phyloP scores from a whole-genome alignment of 495 filamentous ascomycete species.

The Parachaetomium inaequale region DNA sequence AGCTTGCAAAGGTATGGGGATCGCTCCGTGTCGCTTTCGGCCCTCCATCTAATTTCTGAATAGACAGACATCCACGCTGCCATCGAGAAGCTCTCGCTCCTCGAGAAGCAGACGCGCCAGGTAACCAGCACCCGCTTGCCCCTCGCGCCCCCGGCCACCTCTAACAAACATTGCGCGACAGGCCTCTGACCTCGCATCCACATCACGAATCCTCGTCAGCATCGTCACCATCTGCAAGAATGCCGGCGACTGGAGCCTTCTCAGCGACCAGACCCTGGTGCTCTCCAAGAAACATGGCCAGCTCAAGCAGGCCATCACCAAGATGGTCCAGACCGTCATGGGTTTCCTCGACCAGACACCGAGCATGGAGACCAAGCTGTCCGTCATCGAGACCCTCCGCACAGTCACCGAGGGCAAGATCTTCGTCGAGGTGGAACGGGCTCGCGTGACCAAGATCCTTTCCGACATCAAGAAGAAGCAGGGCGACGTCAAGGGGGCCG shows the following conservation, averaged over 20 bases:
- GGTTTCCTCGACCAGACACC: constrained; percentile 78
- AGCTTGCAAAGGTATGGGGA: constrained; percentile 71
- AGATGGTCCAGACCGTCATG: constrained; percentile 98
- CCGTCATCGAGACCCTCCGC: constrained; percentile 88
- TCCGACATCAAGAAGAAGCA: constrained; percentile 96
- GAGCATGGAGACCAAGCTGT: constrained; percentile 77
- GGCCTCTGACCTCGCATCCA: constrained; percentile 93
- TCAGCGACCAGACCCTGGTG: constrained; percentile 93
- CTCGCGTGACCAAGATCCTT: constrained; percentile 88
- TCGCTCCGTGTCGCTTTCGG: background rate
- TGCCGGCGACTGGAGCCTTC: constrained; percentile 81
- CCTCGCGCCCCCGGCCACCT: background rate
- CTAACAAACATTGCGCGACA: constrained; percentile 35
- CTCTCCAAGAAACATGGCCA: constrained; percentile 99
- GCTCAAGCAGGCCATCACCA: constrained; percentile 96
- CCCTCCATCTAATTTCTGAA: background rate
- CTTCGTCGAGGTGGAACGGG: constrained; percentile 97
- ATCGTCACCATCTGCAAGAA: constrained; percentile 95
- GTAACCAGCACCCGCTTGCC: constrained; percentile 42
- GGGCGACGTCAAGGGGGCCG: constrained; percentile 83
- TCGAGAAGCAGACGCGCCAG: constrained; percentile 97
- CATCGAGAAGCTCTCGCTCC: constrained; percentile 82
- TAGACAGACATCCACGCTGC: constrained; percentile 77
- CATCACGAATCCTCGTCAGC: constrained; percentile 76
- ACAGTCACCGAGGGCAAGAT: constrained; percentile 99